These are phyloP conservation scores for Dichomitus squalens DNA, from an alignment of 1,284 basidiomycete genomes.

Conservation along the genomic window DNA sequence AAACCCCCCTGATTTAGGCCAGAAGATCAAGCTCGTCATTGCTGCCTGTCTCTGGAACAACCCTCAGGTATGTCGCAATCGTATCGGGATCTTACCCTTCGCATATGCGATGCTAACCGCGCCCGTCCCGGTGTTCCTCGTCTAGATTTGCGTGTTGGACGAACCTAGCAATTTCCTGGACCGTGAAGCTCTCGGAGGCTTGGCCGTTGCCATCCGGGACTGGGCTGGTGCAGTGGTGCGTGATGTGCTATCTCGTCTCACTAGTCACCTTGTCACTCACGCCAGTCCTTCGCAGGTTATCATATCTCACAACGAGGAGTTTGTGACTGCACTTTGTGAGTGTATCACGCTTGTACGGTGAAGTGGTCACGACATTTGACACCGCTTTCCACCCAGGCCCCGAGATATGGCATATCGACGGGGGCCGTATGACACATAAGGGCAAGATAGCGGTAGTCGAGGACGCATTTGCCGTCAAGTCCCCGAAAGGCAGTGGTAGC, in stretches of 20 bases:
- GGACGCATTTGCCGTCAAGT: conserved; percentile 65
- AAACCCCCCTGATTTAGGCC: conserved; percentile 46
- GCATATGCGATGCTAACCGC: background rate
- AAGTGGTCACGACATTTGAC: conserved; percentile 2
- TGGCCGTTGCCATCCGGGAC: conserved; percentile 95
- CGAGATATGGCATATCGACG: conserved; percentile 83
- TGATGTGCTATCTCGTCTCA: conserved; percentile 21
- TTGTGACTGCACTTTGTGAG: conserved; percentile 85
- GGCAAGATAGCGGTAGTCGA: conserved; percentile 87
- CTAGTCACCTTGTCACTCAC: conserved; percentile 19
- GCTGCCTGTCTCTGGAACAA: conserved; percentile 96
- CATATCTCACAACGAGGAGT: conserved; percentile 96
- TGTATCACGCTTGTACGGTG: conserved; percentile 20
- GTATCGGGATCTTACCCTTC: conserved; percentile 4
- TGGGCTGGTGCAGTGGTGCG: conserved; percentile 94
- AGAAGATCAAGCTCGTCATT: conserved; percentile 98
- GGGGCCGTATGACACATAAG: conserved; percentile 81
- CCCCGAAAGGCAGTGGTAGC: conserved; percentile 68
- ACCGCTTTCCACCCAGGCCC: conserved; percentile 50
- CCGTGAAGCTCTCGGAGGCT: conserved; percentile 86
- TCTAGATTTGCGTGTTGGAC: conserved; percentile 76
- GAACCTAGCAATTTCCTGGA: conserved; percentile 99
- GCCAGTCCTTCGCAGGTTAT: conserved; percentile 62
- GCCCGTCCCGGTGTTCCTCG: background rate
- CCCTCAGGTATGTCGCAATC: conserved; percentile 66